Evolutionary conservation across 345 rosid species (phyloP).

Genomic region (Trapa bicornis): DNA sequence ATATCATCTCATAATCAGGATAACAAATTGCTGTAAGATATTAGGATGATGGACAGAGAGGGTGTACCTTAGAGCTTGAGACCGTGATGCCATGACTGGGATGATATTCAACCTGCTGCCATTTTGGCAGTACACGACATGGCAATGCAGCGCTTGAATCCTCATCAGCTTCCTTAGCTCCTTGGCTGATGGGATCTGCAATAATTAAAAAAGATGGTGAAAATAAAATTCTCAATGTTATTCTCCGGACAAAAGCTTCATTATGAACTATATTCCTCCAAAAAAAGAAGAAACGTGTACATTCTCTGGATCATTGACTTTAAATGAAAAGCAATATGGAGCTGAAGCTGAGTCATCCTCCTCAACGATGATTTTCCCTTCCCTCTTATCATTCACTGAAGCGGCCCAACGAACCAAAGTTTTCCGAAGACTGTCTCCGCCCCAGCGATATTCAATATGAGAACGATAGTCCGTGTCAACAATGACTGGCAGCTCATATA

Average conservation of each 20-base stretch:
- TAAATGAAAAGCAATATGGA: constrained; percentile 8
- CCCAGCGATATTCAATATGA: constrained; percentile 80
- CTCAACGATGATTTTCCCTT: not conserved
- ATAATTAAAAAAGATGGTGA: constrained; percentile 1
- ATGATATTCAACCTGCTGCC: constrained; percentile 58
- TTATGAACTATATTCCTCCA: not conserved
- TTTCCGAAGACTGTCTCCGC: constrained; percentile 54
- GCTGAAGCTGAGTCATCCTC: not conserved
- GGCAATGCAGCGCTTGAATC: constrained; percentile 80
- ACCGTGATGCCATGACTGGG: constrained; percentile 75
- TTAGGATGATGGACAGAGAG: not conserved
- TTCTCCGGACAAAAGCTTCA: too few species aligned
- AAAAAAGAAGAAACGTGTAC: not conserved
- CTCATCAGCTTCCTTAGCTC: constrained; percentile 69
- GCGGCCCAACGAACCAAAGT: constrained; percentile 4
- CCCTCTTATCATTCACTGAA: constrained; percentile 1
- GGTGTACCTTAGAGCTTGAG: constrained; percentile 67
- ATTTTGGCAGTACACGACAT: constrained; percentile 44
- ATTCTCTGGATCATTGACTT: constrained; percentile 4
- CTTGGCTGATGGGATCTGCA: constrained; percentile 50
- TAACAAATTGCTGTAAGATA: not conserved
- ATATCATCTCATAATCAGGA: not conserved
- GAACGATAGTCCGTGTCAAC: constrained; percentile 61
- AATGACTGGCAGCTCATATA: constrained; percentile 48
- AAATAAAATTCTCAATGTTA: not conserved